These are phyloP conservation scores for Umbelopsis sp. DNA, from an alignment of 192 early-diverging fungal species.

Conservation along the genomic window DNA sequence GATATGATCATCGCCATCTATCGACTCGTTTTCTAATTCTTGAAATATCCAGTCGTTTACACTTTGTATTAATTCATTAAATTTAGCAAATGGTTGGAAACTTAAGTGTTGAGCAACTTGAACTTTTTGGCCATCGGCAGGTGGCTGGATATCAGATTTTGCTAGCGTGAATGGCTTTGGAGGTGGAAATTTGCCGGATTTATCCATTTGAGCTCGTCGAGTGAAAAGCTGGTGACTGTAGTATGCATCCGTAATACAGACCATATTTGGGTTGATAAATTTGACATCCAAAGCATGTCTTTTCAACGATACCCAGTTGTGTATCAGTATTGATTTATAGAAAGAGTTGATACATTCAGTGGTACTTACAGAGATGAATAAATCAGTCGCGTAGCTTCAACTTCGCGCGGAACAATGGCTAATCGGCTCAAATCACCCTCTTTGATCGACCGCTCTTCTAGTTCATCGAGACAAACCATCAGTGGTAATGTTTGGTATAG, in stretches of 20 bases:
- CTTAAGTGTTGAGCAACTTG: slow-evolving; percentile 30
- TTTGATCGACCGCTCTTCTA: slow-evolving; percentile 27
- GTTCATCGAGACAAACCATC: slow-evolving; percentile 36
- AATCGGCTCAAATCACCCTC: slow-evolving; percentile 29
- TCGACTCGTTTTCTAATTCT: neutral
- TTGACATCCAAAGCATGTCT: slow-evolving; percentile 40
- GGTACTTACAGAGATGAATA: slow-evolving; percentile 39
- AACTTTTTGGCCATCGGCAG: neutral
- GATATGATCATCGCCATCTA: neutral
- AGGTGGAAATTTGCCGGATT: slow-evolving; percentile 15
- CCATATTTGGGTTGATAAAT: slow-evolving; percentile 26
- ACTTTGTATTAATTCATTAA: slow-evolving; percentile 27
- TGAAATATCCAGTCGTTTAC: slow-evolving; percentile 29
- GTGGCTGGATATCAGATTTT: neutral
- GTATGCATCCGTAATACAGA: slow-evolving; percentile 39
- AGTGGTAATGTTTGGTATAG: slow-evolving; percentile 42
- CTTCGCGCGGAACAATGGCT: slow-evolving; percentile 38
- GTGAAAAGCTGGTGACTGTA: slow-evolving; percentile 29
- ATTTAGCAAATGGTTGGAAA: slow-evolving; percentile 29
- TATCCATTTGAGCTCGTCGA: neutral
- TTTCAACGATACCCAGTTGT: neutral
- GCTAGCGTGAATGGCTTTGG: slow-evolving; percentile 11
- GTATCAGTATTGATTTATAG: neutral
- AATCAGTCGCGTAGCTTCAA: slow-evolving; percentile 36
- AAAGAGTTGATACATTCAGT: neutral